phyloP scores from a whole-genome alignment of 2,329 filamentous ascomycete genomes.

The Ophiostoma perfectum region DNA sequence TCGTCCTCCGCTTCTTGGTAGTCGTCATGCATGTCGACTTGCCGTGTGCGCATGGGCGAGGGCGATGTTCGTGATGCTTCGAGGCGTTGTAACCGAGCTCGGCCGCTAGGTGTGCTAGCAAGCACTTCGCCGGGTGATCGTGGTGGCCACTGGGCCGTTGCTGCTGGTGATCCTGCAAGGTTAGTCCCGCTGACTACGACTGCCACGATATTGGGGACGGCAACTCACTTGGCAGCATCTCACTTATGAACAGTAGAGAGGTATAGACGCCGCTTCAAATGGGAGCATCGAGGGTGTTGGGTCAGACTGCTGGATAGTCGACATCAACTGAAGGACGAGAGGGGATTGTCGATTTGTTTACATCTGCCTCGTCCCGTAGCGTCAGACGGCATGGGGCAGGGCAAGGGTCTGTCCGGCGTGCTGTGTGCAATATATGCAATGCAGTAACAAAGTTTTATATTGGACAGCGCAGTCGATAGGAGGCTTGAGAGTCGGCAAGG shows the following conservation, averaged over 20 bases:
- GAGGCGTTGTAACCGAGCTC: conserved; percentile 65
- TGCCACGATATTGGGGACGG: neutral
- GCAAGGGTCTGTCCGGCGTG: neutral
- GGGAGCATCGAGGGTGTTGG: neutral
- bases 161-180: conserved; percentile 30
- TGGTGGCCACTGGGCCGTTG: conserved; percentile 55
- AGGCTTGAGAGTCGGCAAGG: neutral
- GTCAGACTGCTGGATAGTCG: neutral
- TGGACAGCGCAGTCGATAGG: neutral
- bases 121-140: conserved; percentile 61
- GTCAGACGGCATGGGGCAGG: neutral
- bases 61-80: conserved; percentile 57
- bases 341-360: neutral
- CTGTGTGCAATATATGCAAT: neutral
- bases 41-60: conserved; percentile 40
- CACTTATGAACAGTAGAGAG: neutral
- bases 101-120: conserved; percentile 67
- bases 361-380: neutral
- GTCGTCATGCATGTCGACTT: conserved; percentile 31
- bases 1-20: conserved; percentile 53
- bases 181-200: neutral
- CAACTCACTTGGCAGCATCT: conserved; percentile 23
- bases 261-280: neutral
- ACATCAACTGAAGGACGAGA: neutral
- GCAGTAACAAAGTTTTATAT: neutral